phyloP scores from a whole-genome alignment of 225 moss, liverwort and hornwort genomes.

The Sphagnum contortum region DNA sequence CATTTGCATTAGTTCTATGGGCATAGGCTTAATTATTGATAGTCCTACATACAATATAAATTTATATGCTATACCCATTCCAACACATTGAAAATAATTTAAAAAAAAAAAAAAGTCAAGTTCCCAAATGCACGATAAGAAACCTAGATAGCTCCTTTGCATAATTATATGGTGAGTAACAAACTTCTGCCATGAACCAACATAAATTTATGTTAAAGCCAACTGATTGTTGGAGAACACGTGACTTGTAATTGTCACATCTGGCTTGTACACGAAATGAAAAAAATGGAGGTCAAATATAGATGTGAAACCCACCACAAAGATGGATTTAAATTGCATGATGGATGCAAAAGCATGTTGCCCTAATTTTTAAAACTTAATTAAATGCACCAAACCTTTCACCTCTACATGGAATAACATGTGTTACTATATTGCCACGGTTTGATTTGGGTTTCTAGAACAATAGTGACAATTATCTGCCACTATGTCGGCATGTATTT shows the following conservation, averaged over 20 bases:
- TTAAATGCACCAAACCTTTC: background rate
- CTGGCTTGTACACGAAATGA: too few relatives aligned
- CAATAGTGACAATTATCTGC: constrained; percentile 18
- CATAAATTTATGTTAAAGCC: too few relatives aligned
- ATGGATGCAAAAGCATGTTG: too few relatives aligned
- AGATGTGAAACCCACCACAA: background rate
- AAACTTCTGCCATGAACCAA: constrained; percentile 29
- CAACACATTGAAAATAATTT: too few relatives aligned
- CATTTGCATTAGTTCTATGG: too few relatives aligned
- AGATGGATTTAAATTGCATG: too few relatives aligned
- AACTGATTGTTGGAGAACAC: too few relatives aligned
- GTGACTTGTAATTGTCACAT: too few relatives aligned
- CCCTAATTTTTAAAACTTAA: too few relatives aligned
- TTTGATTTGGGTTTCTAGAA: background rate
- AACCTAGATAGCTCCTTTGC: constrained; percentile 26
- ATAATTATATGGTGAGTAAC: constrained; percentile 49
- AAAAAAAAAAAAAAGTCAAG: background rate
- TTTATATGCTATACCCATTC: too few relatives aligned
- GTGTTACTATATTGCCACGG: background rate
- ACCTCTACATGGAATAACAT: background rate
- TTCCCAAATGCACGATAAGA: constrained; percentile 4
- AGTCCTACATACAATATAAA: too few relatives aligned
- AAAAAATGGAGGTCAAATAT: background rate
- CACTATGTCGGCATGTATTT: constrained; percentile 54
- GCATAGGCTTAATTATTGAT: too few relatives aligned